Evolutionary conservation across 805 yeast species (phyloP).

Genomic region (Yamadazyma endophytica): DNA sequence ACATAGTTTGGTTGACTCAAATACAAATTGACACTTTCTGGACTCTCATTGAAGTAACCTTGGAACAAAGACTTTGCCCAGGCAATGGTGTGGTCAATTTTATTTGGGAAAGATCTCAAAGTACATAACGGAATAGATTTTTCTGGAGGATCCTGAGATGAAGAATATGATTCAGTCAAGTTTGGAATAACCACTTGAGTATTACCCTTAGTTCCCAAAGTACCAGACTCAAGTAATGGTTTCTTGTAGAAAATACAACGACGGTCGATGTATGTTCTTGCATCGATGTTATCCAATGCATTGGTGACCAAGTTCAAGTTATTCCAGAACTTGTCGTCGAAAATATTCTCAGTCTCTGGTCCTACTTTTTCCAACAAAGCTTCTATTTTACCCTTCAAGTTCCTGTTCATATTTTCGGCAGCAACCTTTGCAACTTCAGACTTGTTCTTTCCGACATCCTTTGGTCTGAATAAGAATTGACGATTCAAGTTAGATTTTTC

Average conservation of each 20-base stretch:
- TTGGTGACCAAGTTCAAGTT: conserved; percentile 85
- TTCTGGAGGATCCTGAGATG: conserved; percentile 98
- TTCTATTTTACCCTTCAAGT: conserved; percentile 70
- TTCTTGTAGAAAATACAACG: conserved; percentile 91
- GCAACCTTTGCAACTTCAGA: conserved; percentile 89
- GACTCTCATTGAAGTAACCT: conserved; percentile 86
- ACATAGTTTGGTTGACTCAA: conserved; percentile 89
- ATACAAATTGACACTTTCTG: conserved; percentile 89
- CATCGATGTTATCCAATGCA: conserved; percentile 96
- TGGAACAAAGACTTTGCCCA: conserved; percentile 97
- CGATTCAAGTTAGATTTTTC: conserved; percentile 95
- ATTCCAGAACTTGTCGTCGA: conserved; percentile 83
- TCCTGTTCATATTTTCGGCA: conserved; percentile 81
- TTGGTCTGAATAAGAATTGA: conserved; percentile 91
- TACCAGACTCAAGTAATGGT: conserved; percentile 92
- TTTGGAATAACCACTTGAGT: conserved; percentile 94
- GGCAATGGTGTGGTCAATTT: conserved; percentile 97
- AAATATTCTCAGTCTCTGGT: conserved; percentile 83
- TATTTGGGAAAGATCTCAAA: conserved; percentile 93
- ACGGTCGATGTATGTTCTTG: conserved; percentile 95
- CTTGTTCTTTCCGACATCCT: conserved; percentile 88
- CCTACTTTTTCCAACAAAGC: conserved; percentile 86
- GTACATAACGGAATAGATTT: conserved; percentile 97
- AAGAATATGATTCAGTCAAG: conserved; percentile 91
- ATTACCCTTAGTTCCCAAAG: conserved; percentile 97